Evolutionary conservation across 805 yeast species (phyloP).

Genomic region (Candida xiaguanensis): DNA sequence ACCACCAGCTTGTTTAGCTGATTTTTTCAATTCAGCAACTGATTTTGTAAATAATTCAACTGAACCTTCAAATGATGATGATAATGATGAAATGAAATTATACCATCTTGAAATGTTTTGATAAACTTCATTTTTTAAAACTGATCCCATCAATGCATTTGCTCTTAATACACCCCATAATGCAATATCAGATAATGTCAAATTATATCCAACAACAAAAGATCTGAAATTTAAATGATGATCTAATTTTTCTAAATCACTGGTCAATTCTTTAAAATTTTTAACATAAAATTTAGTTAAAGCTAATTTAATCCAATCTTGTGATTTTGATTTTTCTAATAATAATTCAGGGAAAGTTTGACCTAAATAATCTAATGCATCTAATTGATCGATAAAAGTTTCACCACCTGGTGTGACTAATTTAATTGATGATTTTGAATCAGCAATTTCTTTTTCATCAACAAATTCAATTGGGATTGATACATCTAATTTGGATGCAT

Average conservation of each 20-base stretch:
- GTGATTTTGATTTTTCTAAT: constrained; percentile 34
- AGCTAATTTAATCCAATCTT: constrained; percentile 67
- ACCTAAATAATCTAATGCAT: constrained; percentile 48
- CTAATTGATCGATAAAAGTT: constrained; percentile 38
- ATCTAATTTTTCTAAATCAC: constrained; percentile 76
- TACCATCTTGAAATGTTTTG: constrained; percentile 93
- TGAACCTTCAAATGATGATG: constrained; percentile 63
- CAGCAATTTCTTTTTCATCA: constrained; percentile 60
- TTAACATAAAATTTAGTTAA: constrained; percentile 66
- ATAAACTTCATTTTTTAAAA: constrained; percentile 79
- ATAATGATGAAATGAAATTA: constrained; percentile 59
- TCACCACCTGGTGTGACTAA: constrained; percentile 41
- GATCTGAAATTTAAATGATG: constrained; percentile 82
- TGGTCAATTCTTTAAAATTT: constrained; percentile 83
- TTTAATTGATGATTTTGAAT: constrained; percentile 43
- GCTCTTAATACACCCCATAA: constrained; percentile 94
- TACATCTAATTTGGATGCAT: constrained; percentile 32
- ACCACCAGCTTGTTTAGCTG: constrained; percentile 45
- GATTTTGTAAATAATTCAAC: constrained; percentile 67
- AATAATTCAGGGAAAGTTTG: constrained; percentile 48
- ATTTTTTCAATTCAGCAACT: constrained; percentile 63
- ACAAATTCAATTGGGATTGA: constrained; percentile 60
- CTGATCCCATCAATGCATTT: constrained; percentile 89
- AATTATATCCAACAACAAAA: constrained; percentile 63
- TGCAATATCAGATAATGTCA: constrained; percentile 77